Evolutionary conservation across 2,329 filamentous ascomycete genomes (phyloP).

Genomic region (Alternaria brassicicola): DNA sequence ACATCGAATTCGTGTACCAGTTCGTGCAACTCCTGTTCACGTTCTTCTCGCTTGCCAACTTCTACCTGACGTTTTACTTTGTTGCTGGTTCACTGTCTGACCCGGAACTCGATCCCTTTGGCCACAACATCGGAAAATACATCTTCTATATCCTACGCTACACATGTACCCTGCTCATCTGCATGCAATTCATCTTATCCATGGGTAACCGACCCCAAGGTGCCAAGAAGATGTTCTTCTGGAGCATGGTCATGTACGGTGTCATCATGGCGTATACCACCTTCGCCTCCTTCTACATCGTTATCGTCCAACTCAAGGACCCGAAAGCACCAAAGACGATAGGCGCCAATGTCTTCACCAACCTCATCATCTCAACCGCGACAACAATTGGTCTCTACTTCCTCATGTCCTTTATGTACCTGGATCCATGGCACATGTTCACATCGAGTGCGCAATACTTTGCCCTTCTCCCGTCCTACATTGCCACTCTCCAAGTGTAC

Average conservation of each 20-base stretch:
- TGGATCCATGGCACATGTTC: conserved; percentile 99
- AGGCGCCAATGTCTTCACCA: conserved; percentile 91
- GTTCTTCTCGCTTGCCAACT: conserved; percentile 97
- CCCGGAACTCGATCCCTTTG: conserved; percentile 82
- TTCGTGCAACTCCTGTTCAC: conserved; percentile 92
- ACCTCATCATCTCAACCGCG: conserved; percentile 86
- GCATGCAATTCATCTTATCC: conserved; percentile 93
- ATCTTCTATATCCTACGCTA: conserved; percentile 90
- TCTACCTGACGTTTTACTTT: conserved; percentile 99
- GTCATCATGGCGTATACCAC: conserved; percentile 96
- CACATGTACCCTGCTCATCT: conserved; percentile 83
- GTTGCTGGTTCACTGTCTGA: conserved; percentile 89
- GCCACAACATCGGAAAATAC: conserved; percentile 79
- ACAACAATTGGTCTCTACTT: conserved; percentile 95
- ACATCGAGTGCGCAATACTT: conserved; percentile 93
- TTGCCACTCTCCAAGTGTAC: conserved; percentile 97
- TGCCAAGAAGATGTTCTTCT: conserved; percentile 86
- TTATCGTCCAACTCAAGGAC: conserved; percentile 75
- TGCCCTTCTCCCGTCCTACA: conserved; percentile 86
- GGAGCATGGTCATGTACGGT: conserved; percentile 85
- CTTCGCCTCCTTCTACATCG: conserved; percentile 87
- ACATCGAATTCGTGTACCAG: conserved; percentile 96
- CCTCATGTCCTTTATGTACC: conserved; percentile 92
- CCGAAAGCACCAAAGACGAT: conserved; percentile 61
- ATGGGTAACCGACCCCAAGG: conserved; percentile 97